Base-by-base conservation (phyloP, 208 protist genomes). In the Trypanosoma melophagium region DNA sequence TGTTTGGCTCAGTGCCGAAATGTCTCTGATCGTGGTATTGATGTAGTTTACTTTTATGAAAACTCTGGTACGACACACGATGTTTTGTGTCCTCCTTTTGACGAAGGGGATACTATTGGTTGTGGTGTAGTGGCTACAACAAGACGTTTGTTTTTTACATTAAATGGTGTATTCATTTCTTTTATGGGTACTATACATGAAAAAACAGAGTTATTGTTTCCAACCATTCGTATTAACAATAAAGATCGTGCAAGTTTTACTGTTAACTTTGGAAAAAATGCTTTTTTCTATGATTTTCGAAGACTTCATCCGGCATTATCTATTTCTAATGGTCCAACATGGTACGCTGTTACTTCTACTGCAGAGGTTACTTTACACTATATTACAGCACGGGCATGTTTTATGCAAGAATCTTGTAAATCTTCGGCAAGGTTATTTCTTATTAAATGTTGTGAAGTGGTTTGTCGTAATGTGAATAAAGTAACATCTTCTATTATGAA, bases 221-320 rank as follows among this genome's bases (percentile, higher is more conserved):
- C 91, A 5, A 71, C 76, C 13, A 49, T 96, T 24, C 82, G 73
- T 14, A 84, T 96, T 52, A 83, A 84, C 52, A 84, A 92, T 22
- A 59, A 52, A 13, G 69, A 74, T 7, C 60, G 62, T 59, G 69
- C 70, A 50, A 69, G 84, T 38, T 79, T 96, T 50, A 56, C 75
- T 19, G 86, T 96, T 9, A 96, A 96, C 76, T 96, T 96, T 66
- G 91, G 91, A 44, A 84, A 76, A 16, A 44, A 76, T 8, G 50
- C 83, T 10, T 96, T 96, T 65, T 67, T 67, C 16, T 96, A 89
- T 57, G 91, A 96, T 67, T 92, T 84, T 71, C 84, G 86, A 3
- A 77, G 79, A 69, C 80, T 91, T 63, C 88, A 94, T 74, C 83
- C 91, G 4, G 71, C 80, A 3, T 69, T 93, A 31, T 74, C 42